phyloP scores from a whole-genome alignment of 148 eudicot species.

The Dysphania ambrosioides region DNA sequence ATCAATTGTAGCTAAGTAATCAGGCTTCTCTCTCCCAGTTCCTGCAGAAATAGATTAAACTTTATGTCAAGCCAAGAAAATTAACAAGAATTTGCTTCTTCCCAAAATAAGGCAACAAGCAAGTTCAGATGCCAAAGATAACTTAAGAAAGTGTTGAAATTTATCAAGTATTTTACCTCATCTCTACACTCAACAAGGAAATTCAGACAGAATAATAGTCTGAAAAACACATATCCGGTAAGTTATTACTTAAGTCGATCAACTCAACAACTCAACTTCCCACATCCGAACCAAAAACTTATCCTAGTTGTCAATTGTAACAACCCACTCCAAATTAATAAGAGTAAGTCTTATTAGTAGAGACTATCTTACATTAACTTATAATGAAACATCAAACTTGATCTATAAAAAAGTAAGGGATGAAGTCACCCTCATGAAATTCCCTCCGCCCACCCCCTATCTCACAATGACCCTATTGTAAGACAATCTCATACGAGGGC shows the following conservation, averaged over 20 bases:
- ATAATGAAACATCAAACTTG: too few species aligned
- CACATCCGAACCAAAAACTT: not conserved
- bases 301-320: not conserved
- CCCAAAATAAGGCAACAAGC: not conserved
- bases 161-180: not conserved
- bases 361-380: too few species aligned
- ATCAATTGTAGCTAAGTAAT: constrained; percentile 84
- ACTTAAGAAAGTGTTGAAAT: not conserved
- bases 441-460: too few species aligned
- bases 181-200: not conserved
- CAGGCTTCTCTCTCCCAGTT: constrained; percentile 87
- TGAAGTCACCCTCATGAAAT: too few species aligned
- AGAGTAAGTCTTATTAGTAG: not conserved
- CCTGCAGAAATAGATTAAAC: constrained; percentile 36
- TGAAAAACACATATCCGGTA: not conserved
- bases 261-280: not conserved
- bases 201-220: not conserved
- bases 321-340: not conserved
- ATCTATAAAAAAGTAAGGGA: too few species aligned
- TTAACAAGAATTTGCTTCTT: not conserved
- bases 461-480: too few species aligned
- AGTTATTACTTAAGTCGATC: not conserved
- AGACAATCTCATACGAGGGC: not conserved
- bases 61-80: not conserved
- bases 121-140: not conserved